Evolutionary conservation across 2,329 filamentous ascomycete species (phyloP), one percentile per base, ranked within the genome.

Genomic region (Penicillium sp.): DNA sequence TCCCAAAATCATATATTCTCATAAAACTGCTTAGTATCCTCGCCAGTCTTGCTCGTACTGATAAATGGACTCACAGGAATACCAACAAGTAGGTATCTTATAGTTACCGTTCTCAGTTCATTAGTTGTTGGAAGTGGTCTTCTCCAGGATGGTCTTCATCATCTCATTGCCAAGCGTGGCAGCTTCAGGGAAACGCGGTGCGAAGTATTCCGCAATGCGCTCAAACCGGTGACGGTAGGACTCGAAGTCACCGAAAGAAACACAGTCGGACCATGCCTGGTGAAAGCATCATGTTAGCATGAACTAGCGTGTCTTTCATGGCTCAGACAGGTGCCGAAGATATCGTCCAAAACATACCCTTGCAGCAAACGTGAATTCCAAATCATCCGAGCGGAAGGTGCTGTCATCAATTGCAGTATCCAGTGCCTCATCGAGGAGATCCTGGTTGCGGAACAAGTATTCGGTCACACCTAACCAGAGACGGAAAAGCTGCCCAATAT

Each of bases 391-490:
- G n/a, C 94, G 84, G 77, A 97, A 99, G 0, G 88, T 93, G 66
- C 90, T 88, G 75, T 99, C 93, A 62, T 93, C 84, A 66, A 97
- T 86, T 3, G 92, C 93, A 8, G 91, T 94, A 48, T 88, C 84
- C 65, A 99, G 84, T 25, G 89, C 89, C 71, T 94, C 91, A 50
- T 96, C 88, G 15, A 99, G 85, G 51, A 96, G 80, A 3, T 84
- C 84, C 19, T 85, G 82, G 68, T 92, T 92, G 63, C 92, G 88
- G 80, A 97, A 99, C 38, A 99, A 82, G 72, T 96, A 93, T 77
- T 99, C 94, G 1, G 92, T 93, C n/a, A 97, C 95, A 55, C 94
- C 94, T 34, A 99, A 84, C 86, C 94, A 97, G 63, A 99, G 85
- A 50, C 94, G 89, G 80, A 99, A 99, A 46, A 97, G 85, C 78